A percentile compares a stretch with the other conserved stretches of the same genome.
Conservation (phyloP, 1,284 basidiomycete genomes). For the Hemileia vastatrix region DNA sequence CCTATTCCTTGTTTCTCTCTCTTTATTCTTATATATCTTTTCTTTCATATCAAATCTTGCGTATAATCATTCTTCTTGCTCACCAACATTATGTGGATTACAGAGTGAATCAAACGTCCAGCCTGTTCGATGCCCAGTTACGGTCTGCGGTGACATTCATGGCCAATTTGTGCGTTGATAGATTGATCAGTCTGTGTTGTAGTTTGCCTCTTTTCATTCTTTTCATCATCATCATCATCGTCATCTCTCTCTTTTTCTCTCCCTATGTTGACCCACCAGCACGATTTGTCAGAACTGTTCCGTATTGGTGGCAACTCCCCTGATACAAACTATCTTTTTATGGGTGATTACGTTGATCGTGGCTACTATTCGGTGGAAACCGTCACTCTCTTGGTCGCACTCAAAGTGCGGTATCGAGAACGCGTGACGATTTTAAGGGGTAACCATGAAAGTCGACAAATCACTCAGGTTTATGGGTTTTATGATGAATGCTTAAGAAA, state of each 20-base stretch:
- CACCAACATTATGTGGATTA: not conserved
- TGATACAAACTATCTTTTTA: constrained; percentile 99
- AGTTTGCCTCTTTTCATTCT: not conserved
- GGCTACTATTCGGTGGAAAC: constrained; percentile 99
- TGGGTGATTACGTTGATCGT: constrained; percentile 99
- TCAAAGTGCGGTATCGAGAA: constrained; percentile 96
- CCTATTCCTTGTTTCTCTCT: not conserved
- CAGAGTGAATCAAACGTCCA: constrained; percentile 85
- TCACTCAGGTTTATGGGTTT: constrained; percentile 99
- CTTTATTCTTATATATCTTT: not conserved
- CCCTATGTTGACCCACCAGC: too few species aligned
- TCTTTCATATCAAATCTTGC: not conserved
- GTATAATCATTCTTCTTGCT: not conserved
- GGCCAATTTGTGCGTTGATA: constrained; percentile 85
- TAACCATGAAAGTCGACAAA: constrained; percentile 98
- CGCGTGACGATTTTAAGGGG: constrained; percentile 95
- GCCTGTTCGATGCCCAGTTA: constrained; percentile 93
- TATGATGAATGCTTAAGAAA: constrained; percentile 99
- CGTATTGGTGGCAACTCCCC: constrained; percentile 98
- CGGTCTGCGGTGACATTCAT: constrained; percentile 96
- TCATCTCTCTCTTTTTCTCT: not conserved
- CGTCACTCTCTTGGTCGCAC: constrained; percentile 91
- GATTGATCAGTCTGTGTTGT: constrained; percentile 14
- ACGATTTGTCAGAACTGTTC: constrained; percentile 98
- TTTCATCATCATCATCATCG: constrained; percentile 1